Evolutionary conservation across 2,329 filamentous ascomycete species (phyloP).

Genomic region (Neopestalotiopsis sp.): DNA sequence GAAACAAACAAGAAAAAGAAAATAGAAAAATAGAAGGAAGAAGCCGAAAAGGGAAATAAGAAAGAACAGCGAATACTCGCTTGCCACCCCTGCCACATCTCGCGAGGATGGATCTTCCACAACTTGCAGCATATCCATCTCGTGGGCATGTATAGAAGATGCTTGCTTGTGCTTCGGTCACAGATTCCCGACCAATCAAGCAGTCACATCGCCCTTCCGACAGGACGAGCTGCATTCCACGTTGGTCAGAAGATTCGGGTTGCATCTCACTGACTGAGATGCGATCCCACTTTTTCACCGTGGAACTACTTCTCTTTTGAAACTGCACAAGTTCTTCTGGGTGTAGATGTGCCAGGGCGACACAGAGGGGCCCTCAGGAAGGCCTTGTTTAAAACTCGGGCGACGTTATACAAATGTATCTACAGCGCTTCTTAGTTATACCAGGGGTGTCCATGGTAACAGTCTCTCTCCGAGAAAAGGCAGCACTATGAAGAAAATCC

Average conservation of each 20-base stretch:
- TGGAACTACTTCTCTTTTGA: not conserved
- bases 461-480: no score
- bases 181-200: not conserved
- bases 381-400: no score
- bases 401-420: no score
- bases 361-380: not conserved
- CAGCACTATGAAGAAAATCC: no score
- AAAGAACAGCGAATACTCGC: not conserved
- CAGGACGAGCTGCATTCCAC: slow-evolving; percentile 3
- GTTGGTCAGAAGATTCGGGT: not conserved
- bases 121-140: not conserved
- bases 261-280: slow-evolving; percentile 1
- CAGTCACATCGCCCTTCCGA: not conserved
- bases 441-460: no score
- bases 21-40: not conserved
- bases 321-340: not conserved
- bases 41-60: not conserved
- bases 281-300: slow-evolving; percentile 1
- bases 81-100: no score
- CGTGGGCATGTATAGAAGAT: not conserved
- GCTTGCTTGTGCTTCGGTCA: not conserved
- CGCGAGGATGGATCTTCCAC: no score
- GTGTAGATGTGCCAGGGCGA: not conserved
- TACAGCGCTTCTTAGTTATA: no score
- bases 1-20: not conserved